Conservation (phyloP, 305 asterid species). For the Fraxinus greggii region DNA sequence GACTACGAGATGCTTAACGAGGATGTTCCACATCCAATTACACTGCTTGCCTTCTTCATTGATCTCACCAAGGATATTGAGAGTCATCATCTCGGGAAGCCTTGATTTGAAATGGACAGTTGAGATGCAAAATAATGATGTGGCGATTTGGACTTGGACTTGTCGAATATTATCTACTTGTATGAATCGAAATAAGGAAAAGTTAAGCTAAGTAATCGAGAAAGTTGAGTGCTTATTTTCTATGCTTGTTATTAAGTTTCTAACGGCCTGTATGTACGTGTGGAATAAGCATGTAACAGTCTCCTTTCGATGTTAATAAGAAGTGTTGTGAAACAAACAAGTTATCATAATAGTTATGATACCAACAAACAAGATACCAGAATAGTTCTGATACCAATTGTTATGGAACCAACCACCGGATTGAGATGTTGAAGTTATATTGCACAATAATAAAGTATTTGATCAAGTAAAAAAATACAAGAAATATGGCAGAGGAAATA, state of each 20-base stretch:
- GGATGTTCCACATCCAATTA: background rate
- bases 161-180: background rate
- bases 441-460: no score
- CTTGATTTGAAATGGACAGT: background rate
- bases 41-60: background rate
- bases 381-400: no score
- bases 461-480: no score
- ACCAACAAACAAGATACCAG: no score
- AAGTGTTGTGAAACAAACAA: no score
- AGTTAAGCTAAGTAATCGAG: background rate
- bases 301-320: no score
- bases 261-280: background rate
- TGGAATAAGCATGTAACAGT: background rate
- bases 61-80: background rate
- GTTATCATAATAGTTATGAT: no score
- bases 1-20: background rate
- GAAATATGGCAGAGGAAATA: no score
- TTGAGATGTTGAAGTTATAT: no score
- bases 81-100: background rate
- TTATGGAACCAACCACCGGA: no score
- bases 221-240: background rate
- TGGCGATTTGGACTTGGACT: background rate
- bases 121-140: background rate
- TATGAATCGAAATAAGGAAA: background rate
- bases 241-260: background rate